Conservation (phyloP, 169 alveolate species). For the Plasmodium yoelii region DNA sequence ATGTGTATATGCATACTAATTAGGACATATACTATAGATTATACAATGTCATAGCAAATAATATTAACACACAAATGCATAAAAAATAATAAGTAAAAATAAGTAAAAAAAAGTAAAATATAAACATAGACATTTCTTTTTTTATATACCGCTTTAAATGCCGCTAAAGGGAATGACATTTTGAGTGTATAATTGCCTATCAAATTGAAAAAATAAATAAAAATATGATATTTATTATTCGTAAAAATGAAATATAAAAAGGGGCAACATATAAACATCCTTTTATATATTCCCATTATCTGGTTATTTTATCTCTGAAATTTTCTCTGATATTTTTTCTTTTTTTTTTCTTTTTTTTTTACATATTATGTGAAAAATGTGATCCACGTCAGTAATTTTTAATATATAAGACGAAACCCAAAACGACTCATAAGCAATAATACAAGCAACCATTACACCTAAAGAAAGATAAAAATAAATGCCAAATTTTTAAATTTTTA, state of each 20-base stretch:
- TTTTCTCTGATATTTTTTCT: neutral
- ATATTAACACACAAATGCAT: neutral
- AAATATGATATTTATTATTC: neutral
- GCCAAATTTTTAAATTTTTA: neutral
- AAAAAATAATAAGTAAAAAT: neutral
- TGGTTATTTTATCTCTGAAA: neutral
- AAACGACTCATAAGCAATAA: conserved; percentile 70
- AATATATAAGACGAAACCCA: conserved; percentile 43
- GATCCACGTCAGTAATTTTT: conserved; percentile 18
- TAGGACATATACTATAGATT: neutral
- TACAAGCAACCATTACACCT: conserved; percentile 75
- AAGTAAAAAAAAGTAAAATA: neutral
- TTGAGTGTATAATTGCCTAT: conserved; percentile 25
- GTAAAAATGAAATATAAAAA: conserved; percentile 1
- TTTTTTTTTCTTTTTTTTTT: conserved; percentile 13
- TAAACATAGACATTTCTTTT: neutral
- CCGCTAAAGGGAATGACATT: conserved; percentile 55
- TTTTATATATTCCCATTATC: neutral
- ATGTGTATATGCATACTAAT: neutral
- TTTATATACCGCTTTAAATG: conserved; percentile 57
- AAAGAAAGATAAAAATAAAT: neutral
- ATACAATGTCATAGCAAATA: no score
- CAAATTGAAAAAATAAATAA: conserved; percentile 12
- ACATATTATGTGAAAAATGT: conserved; percentile 34
- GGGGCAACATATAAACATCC: neutral